Evolutionary conservation across 495 filamentous ascomycete genomes (phyloP), one percentile per base, ranked within the genome.

Genomic region (Glutinoglossum americanum): DNA sequence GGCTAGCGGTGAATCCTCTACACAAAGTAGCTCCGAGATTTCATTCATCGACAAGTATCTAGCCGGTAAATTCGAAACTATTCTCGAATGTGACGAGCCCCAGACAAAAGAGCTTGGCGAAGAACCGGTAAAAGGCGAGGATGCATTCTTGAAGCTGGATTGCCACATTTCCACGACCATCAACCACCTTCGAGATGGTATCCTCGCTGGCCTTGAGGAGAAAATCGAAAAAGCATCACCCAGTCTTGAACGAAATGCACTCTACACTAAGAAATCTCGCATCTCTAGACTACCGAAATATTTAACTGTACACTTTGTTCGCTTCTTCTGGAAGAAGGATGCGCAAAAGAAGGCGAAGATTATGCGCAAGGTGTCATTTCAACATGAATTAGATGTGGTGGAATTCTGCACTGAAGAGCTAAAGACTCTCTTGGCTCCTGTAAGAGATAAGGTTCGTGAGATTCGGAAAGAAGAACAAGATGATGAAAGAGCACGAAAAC

Each of bases 261-360:
- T 79, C 10, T 97, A 97, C 68, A 96, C 87, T 25, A 95, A 94
- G 72, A 82, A 75, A 9, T 94, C 89, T 30, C 80, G 81, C 60
- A 89, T 98, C 61, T 76, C 88, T 25, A 83, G 90, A 9, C 68
- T 97, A 58, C 92, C 92, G 13, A 95, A 93, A 66, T 95, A 98
- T 61, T 75, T 98, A 30, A 90, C 92, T 15, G 89, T 97, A 5
- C 92, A 98, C 66, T 95, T 98, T 66, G 85, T 98, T 60, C 88
- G 92, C 60, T 98, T 98, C 72, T 95, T 86, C 73, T 98, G 93
- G 93, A 89, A 93, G 67, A 77, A 83, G 21, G 85, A 89, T 58
- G 85, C 84, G 8, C 81, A 90, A 66, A 97, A 97, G 76, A 98
- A 98, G 73, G 87, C 89, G 57, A 98, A 98, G 78, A 98, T 98